These are phyloP conservation scores for Solanum sejunctum DNA, from an alignment of 257 asterid species.

Conservation along the genomic window DNA sequence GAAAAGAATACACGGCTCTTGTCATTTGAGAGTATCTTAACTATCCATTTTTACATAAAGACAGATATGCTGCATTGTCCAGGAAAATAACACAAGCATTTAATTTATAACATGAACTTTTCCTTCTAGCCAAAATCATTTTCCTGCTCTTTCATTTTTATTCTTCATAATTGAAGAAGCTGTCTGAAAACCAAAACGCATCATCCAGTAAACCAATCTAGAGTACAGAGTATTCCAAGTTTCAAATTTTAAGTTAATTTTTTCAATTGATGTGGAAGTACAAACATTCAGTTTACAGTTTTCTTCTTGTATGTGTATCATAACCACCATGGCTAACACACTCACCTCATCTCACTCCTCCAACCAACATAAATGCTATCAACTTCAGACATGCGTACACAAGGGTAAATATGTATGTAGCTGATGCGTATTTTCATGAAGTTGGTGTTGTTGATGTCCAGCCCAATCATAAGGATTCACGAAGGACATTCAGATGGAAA, in stretches of 20 bases:
- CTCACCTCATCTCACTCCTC: neutral
- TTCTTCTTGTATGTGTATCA: neutral
- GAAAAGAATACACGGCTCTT: slow-evolving; percentile 4
- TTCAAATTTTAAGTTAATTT: neutral
- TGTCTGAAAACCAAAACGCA: neutral
- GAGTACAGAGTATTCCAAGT: neutral
- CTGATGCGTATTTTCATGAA: neutral
- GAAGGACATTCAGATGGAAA: neutral
- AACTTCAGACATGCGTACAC: neutral
- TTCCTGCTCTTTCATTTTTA: neutral
- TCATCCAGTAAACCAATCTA: neutral
- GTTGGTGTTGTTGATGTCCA: neutral
- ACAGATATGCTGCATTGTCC: neutral
- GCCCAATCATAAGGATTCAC: neutral
- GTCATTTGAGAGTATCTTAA: neutral
- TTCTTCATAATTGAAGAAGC: neutral
- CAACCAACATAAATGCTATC: neutral
- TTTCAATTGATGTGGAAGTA: neutral
- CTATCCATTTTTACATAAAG: neutral
- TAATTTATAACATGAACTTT: neutral
- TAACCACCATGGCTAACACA: neutral
- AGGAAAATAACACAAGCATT: neutral
- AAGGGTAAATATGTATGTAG: neutral
- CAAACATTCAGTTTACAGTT: neutral
- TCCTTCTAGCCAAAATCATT: neutral